Evolutionary conservation across 2,329 filamentous ascomycete species (phyloP).

Genomic region (Penicillium frequentans): DNA sequence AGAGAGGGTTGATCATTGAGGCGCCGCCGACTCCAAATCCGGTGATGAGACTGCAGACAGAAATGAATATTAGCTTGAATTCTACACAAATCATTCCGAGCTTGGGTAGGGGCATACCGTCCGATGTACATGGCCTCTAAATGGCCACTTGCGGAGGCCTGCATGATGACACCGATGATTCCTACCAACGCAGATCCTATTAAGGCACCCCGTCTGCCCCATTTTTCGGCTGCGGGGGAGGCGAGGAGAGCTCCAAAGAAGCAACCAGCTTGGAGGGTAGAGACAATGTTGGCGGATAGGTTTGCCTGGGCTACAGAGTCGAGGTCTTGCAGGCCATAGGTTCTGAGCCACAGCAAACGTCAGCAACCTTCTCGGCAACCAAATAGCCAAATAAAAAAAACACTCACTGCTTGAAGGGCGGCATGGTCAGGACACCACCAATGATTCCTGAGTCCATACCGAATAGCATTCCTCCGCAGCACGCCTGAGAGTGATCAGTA

Average conservation of each 20-base stretch:
- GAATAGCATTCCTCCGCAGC: conserved; percentile 69
- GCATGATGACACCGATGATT: conserved; percentile 63
- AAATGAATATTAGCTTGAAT: background rate
- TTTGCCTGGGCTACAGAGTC: conserved; percentile 49
- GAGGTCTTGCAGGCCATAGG: conserved; percentile 52
- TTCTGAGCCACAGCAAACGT: conserved; percentile 33
- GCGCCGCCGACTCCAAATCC: conserved; percentile 53
- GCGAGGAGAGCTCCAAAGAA: conserved; percentile 63
- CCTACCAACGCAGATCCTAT: conserved; percentile 59
- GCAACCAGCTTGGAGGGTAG: conserved; percentile 68
- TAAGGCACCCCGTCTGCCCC: conserved; percentile 57
- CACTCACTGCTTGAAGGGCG: conserved; percentile 55
- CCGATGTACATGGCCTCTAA: conserved; percentile 66
- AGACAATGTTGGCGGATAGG: conserved; percentile 67
- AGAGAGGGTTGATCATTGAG: conserved; percentile 60
- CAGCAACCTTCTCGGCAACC: conserved; percentile 8
- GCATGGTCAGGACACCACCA: conserved; percentile 64
- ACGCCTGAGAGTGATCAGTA: conserved; percentile 43
- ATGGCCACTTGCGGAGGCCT: conserved; percentile 61
- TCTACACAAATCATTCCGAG: background rate
- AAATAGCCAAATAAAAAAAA: background rate
- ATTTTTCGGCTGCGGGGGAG: conserved; percentile 41
- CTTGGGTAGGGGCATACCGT: conserved; percentile 43
- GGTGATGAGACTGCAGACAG: conserved; percentile 43
- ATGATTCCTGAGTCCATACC: conserved; percentile 68